phyloP scores from a whole-genome alignment of 2,329 filamentous ascomycete genomes.

The Alternaria rosae region DNA sequence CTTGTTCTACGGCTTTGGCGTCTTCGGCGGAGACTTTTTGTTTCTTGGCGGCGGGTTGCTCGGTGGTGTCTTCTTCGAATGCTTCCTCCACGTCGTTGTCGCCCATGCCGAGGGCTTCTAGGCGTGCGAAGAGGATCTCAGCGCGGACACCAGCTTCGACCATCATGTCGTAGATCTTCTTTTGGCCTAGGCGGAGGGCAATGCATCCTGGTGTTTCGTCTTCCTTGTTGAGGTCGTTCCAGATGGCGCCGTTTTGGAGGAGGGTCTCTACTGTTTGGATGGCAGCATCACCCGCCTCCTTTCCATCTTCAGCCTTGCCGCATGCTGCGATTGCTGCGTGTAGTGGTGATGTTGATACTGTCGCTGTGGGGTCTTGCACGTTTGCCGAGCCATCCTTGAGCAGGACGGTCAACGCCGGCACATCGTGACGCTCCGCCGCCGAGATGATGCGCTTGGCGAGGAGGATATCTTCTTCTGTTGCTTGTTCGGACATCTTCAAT shows the following conservation, averaged over 20 bases:
- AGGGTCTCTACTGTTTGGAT: conserved; percentile 42
- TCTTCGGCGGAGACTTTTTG: conserved; percentile 42
- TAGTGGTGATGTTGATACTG: conserved; percentile 44
- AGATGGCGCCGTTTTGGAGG: conserved; percentile 49
- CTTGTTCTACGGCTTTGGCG: conserved; percentile 34
- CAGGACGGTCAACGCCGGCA: conserved; percentile 42
- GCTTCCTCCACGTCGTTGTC: conserved; percentile 29
- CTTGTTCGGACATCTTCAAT: conserved; percentile 41
- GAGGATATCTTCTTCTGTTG: conserved; percentile 47
- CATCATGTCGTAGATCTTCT: conserved; percentile 47
- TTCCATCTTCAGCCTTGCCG: conserved; percentile 39
- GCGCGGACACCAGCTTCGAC: conserved; percentile 48
- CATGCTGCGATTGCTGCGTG: conserved; percentile 46
- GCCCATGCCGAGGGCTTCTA: conserved; percentile 43
- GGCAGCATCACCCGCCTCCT: conserved; percentile 37
- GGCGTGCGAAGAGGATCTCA: conserved; percentile 45
- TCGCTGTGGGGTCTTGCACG: conserved; percentile 46
- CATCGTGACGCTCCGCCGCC: conserved; percentile 46
- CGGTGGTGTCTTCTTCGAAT: conserved; percentile 31
- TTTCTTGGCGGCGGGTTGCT: conserved; percentile 44
- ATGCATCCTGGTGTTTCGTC: conserved; percentile 51
- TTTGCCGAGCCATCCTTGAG: conserved; percentile 49
- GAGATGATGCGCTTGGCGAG: conserved; percentile 49
- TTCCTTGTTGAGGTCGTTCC: conserved; percentile 49
- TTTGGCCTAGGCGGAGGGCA: conserved; percentile 42